These are phyloP conservation scores for Scheffersomyces ergatensis DNA, from an alignment of 805 yeast species.

Conservation along the genomic window DNA sequence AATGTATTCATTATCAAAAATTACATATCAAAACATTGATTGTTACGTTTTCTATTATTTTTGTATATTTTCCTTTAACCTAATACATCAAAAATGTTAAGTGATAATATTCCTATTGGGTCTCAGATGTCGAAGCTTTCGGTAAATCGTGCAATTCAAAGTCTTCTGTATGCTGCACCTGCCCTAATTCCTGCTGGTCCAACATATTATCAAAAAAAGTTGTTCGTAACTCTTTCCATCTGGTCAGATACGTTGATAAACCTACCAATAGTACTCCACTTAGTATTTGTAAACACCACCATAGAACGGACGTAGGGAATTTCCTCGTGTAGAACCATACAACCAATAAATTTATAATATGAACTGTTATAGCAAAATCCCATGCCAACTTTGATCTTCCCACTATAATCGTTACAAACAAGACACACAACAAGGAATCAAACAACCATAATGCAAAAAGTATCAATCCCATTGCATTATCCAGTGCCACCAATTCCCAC, in stretches of 20 bases:
- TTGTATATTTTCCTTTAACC: too few species aligned
- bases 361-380: conserved; percentile 95
- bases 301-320: conserved; percentile 68
- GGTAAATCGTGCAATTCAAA: background rate
- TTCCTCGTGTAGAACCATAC: conserved; percentile 63
- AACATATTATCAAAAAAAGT: conserved; percentile 85
- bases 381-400: conserved; percentile 93
- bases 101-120: too few species aligned
- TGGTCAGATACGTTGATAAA: conserved; percentile 83
- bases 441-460: conserved; percentile 75
- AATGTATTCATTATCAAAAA: too few species aligned
- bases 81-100: too few species aligned
- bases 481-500: conserved; percentile 71
- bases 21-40: too few species aligned
- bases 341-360: conserved; percentile 70
- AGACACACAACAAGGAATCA: conserved; percentile 78
- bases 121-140: too few species aligned
- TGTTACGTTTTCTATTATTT: too few species aligned
- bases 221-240: conserved; percentile 88
- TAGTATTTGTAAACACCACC: conserved; percentile 81
- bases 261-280: conserved; percentile 70
- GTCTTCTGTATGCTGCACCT: conserved; percentile 8
- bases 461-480: conserved; percentile 78
- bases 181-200: conserved; percentile 53
- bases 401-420: conserved; percentile 81